These are phyloP conservation scores for Xylariales sp. DNA, from an alignment of 2,329 filamentous ascomycete genomes.

Conservation along the genomic window DNA sequence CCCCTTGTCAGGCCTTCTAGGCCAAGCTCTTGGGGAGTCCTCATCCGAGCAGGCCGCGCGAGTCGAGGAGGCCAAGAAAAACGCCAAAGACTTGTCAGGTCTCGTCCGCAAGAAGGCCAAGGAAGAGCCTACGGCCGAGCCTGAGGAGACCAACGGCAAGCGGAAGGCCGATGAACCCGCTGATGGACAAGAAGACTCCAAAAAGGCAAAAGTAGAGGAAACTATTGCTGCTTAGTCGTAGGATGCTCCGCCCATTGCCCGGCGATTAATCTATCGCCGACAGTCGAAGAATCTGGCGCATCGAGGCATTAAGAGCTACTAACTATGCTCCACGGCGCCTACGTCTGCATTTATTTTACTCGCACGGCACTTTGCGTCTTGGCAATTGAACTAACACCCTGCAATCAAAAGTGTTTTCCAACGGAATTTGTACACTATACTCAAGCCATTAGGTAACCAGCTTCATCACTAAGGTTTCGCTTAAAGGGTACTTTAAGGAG, in stretches of 20 bases:
- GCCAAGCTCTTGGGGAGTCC: conserved; percentile 71
- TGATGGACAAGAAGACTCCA: conserved; percentile 23
- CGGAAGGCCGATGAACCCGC: conserved; percentile 48
- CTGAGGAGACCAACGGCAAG: conserved; percentile 50
- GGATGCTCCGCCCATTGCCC: not conserved
- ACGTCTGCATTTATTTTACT: not conserved
- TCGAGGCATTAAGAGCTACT: not conserved
- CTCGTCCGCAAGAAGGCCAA: conserved; percentile 74
- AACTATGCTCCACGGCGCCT: not conserved
- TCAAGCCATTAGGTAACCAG: not conserved
- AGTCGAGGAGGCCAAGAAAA: conserved; percentile 78
- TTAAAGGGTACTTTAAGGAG: not conserved
- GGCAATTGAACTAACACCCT: not conserved
- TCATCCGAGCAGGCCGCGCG: conserved; percentile 70
- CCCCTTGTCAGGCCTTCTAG: conserved; percentile 69
- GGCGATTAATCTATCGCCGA: not conserved
- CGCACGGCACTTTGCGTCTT: not conserved
- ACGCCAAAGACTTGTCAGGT: conserved; percentile 78
- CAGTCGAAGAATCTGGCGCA: not conserved
- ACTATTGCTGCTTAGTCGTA: conserved; percentile 4
- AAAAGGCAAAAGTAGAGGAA: conserved; percentile 33
- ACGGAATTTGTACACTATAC: conserved; percentile 6
- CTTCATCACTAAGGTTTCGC: not conserved
- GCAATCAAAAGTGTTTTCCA: not conserved
- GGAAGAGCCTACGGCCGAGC: conserved; percentile 55